Evolutionary conservation across 1,284 basidiomycete genomes (phyloP).

Genomic region (Apiotrichum montevideense): DNA sequence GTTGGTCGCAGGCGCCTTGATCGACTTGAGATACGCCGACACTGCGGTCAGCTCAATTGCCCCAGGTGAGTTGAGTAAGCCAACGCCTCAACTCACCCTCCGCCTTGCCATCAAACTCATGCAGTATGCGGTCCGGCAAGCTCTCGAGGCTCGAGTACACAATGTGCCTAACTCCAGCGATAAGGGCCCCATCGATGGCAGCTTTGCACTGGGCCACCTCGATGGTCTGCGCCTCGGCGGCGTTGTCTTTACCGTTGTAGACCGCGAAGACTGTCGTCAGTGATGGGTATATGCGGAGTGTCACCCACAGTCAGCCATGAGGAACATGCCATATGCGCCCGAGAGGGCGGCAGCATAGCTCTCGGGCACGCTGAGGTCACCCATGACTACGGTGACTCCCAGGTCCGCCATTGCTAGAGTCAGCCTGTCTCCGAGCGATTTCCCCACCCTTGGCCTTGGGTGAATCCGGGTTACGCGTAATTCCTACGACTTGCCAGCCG

Average conservation of each 20-base stretch:
- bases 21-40: slow-evolving; percentile 22
- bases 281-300: background rate
- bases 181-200: background rate
- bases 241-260: slow-evolving; percentile 5
- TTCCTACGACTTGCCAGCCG: slow-evolving; percentile 11
- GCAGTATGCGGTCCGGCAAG: background rate
- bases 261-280: background rate
- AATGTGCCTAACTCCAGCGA: background rate
- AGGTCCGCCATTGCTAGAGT: background rate
- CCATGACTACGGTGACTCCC: slow-evolving; percentile 1
- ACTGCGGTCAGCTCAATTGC: slow-evolving; percentile 4
- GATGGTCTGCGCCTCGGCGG: background rate
- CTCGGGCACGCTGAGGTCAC: background rate
- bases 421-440: too few relatives aligned
- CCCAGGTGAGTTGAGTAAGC: too few relatives aligned
- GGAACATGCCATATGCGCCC: slow-evolving; percentile 5
- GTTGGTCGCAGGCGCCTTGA: slow-evolving; percentile 17
- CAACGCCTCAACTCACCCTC: too few relatives aligned
- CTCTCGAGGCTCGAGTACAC: slow-evolving; percentile 11
- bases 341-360: background rate
- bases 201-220: background rate
- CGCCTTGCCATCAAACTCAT: background rate
- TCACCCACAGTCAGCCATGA: slow-evolving; percentile 4
- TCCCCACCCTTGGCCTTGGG: background rate
- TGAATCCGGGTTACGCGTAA: slow-evolving; percentile 15